Percentiles rank a stretch among this genome's conserved stretches.
Evolutionary conservation across 257 asterid species (phyloP).

Genomic region (Solanum verrucosum): DNA sequence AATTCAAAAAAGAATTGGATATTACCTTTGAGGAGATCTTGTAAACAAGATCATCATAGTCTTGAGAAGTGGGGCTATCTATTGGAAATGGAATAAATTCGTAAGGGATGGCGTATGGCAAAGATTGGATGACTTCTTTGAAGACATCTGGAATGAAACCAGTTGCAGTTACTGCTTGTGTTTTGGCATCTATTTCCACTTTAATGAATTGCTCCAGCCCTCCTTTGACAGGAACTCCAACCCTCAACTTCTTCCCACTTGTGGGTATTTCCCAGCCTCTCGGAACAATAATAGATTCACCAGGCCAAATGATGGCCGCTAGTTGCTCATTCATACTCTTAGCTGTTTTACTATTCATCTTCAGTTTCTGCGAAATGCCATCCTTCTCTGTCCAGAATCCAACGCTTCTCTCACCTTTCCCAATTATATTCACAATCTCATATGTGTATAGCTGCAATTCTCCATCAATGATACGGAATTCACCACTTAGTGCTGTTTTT

Average conservation of each 20-base stretch:
- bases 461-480: constrained; percentile 23
- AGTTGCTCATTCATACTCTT: constrained; percentile 15
- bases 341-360: background rate
- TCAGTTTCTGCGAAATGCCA: constrained; percentile 18
- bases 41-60: constrained; percentile 17
- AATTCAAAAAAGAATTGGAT: background rate
- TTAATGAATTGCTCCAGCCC: constrained; percentile 18
- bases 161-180: constrained; percentile 2
- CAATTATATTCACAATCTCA: constrained; percentile 37
- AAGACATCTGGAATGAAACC: constrained; percentile 34
- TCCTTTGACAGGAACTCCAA: constrained; percentile 28
- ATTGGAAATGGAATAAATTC: constrained; percentile 15
- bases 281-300: constrained; percentile 15
- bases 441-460: constrained; percentile 26
- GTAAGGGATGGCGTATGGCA: constrained; percentile 16
- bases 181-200: constrained; percentile 11
- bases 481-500: constrained; percentile 32
- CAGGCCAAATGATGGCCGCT: constrained; percentile 33
- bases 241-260: constrained; percentile 18
- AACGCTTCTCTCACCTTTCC: constrained; percentile 12
- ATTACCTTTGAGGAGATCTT: constrained; percentile 18
- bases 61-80: constrained; percentile 6
- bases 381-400: constrained; percentile 35
- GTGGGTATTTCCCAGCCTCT: constrained; percentile 40
- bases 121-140: constrained; percentile 13